Evolutionary conservation across 2,329 filamentous ascomycete genomes (phyloP).

Genomic region (Paraconiothyrium sp.): DNA sequence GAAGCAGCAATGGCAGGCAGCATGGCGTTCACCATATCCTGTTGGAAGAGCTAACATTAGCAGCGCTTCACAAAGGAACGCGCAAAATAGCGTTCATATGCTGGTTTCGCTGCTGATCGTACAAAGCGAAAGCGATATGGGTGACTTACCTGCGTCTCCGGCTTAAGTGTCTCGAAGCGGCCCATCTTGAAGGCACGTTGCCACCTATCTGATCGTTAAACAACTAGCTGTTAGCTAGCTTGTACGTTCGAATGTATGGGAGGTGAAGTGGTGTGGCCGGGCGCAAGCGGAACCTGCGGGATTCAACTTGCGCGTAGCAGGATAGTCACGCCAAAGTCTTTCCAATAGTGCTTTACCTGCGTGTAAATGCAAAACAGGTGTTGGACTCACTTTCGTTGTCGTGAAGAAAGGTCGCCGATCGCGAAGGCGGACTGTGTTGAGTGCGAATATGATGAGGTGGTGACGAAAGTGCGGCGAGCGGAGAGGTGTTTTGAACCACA

Average conservation of each 20-base stretch:
- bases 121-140: too few species aligned
- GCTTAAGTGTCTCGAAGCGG: conserved; percentile 44
- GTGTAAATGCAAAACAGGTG: background rate
- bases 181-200: conserved; percentile 31
- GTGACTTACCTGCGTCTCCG: conserved; percentile 33
- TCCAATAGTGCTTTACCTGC: background rate
- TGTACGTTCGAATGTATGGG: background rate
- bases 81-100: background rate
- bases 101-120: background rate
- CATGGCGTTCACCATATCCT: conserved; percentile 37
- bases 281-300: background rate
- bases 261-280: background rate
- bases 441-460: background rate
- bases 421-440: background rate
- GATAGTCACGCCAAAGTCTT: too few species aligned
- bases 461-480: background rate
- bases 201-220: background rate
- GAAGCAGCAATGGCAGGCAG: conserved; percentile 41
- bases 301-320: background rate
- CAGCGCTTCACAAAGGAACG: background rate
- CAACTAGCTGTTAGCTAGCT: background rate
- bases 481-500: background rate
- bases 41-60: background rate
- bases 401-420: background rate
- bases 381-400: background rate